Base-by-base conservation (phyloP, 805 yeast genomes). In the Pichia membranifaciens region DNA sequence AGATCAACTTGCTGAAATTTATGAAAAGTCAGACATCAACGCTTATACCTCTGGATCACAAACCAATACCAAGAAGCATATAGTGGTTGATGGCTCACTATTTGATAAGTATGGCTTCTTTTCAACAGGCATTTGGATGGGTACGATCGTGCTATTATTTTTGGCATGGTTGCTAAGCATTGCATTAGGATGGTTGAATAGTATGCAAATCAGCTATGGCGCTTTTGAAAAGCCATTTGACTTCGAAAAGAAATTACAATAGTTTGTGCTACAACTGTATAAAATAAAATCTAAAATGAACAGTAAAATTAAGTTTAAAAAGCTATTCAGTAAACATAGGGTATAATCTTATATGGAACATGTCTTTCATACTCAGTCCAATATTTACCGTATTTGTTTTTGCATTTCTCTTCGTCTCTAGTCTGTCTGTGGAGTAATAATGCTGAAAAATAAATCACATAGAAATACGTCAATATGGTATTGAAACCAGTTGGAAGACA, bases 401-500 rank as follows among this genome's bases (percentile, higher is more conserved):
- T 73, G 64, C 99, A 93, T 65, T 93, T 90, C 43, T 82, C 84
- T 59, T 91, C 98, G 67, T 93, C 99, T 65, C 99, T 78, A 23
- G 68, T 68, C 65, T 91, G 97, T 63, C 99, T 81, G 64, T 93
- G 98, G 31, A 93, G 62, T 53, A 93, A 72, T 59, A 93, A 74
- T 4, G 81, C 71, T 0, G 86, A 91, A 68, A 93, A 93, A 66
- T 87, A 93, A 18, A 84, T 61, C 34, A 84, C 83, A 61, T 87
- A 93, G 67, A 86, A 93, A 61, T 91, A 93, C 0, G 98, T 87
- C 58, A 91, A 70, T 4, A 87, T 84, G 0, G 96, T 83, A 50
- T 71, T 72, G 56, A 82, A 77, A 10, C 96, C 96, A 2, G 97
- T 87, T 9, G 96, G 83, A 53, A 93, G 71, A 65, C 96, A 88